Evolutionary conservation across 345 rosid species (phyloP), one percentile per base, ranked within the genome.

Genomic region (Reutealis trisperma): DNA sequence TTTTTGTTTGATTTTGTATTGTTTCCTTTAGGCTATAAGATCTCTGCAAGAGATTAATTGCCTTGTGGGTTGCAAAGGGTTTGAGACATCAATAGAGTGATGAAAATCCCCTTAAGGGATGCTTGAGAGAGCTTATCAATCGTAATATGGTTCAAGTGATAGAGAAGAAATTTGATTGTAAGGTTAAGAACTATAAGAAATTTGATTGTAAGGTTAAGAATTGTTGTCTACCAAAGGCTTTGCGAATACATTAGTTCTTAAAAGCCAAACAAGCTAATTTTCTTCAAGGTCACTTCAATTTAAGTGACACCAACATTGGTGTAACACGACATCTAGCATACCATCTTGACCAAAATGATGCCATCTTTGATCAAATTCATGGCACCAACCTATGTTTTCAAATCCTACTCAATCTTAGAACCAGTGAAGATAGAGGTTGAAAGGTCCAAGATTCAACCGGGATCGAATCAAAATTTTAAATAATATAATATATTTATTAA

Each of bases 71-170:
- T 42, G 45, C 45, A 42, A 4, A 42, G 78, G 78, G 65, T 22
- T 27, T 79, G 51, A 41, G 62, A 44, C 7, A 0, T 21, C 11
- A 24, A 27, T 2, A 52, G 58, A 19, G 19, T 0, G 51, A 30
- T 59, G 8, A 58, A 42, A 55, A 0, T 3, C 7, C 49, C 5
- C 73, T 61, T 0, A 76, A 74, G 45, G 25, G 47, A 32, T n/a
- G 9, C 34, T 1, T 72, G 68, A 8, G 69, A 70, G 60, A 13
- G 2, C n/a, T 75, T 21, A 27, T 42, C 6, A 42, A 42, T 8
- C 2, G 9, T 5, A 42, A 42, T 78, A 6, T 82, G 51, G 30
- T 82, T 12, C 65, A 78, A 30, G 82, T 74, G 24, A 49, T 13
- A 7, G 59, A 65, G 6, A 30, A 67, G 79, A 78, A 59, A 77